phyloP scores from a whole-genome alignment of 1,139 yeast genomes.

The Pichia sp. region DNA sequence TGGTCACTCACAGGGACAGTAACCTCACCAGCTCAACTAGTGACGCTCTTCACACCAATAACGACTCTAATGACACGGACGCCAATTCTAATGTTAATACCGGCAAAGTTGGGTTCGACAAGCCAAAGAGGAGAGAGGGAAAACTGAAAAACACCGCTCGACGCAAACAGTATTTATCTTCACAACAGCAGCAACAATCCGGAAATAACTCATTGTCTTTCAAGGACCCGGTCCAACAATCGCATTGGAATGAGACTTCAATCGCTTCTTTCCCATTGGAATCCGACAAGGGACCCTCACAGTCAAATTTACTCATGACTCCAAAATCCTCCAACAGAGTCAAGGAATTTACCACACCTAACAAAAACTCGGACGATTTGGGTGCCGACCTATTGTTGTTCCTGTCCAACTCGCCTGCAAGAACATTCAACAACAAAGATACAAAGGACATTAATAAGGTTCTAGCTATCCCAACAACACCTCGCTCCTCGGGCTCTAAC shows the following conservation, averaged over 20 bases:
- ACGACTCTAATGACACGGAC: not conserved
- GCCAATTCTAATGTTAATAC: not conserved
- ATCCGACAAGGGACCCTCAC: slow-evolving; percentile 15
- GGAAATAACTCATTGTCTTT: not conserved
- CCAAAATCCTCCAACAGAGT: slow-evolving; percentile 23
- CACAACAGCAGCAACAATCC: slow-evolving; percentile 1
- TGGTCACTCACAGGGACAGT: not conserved
- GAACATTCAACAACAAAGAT: slow-evolving; percentile 41
- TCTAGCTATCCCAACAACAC: slow-evolving; percentile 30
- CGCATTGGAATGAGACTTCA: not conserved
- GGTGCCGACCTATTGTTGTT: slow-evolving; percentile 82
- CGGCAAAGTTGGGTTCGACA: not conserved
- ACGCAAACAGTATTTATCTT: not conserved
- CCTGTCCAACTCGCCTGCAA: slow-evolving; percentile 79
- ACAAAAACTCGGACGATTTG: slow-evolving; percentile 46
- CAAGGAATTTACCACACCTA: slow-evolving; percentile 27
- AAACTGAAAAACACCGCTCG: not conserved
- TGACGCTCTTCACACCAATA: not conserved
- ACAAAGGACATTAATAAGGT: slow-evolving; percentile 12
- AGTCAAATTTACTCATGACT: slow-evolving; percentile 27
- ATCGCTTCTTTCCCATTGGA: not conserved
- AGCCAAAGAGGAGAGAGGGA: not conserved
- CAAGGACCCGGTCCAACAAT: not conserved
- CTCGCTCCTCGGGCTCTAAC: slow-evolving; percentile 22
- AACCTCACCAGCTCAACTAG: not conserved